Base-by-base conservation (phyloP, 2,329 filamentous ascomycete genomes). In the Ampelomyces quisqualis region DNA sequence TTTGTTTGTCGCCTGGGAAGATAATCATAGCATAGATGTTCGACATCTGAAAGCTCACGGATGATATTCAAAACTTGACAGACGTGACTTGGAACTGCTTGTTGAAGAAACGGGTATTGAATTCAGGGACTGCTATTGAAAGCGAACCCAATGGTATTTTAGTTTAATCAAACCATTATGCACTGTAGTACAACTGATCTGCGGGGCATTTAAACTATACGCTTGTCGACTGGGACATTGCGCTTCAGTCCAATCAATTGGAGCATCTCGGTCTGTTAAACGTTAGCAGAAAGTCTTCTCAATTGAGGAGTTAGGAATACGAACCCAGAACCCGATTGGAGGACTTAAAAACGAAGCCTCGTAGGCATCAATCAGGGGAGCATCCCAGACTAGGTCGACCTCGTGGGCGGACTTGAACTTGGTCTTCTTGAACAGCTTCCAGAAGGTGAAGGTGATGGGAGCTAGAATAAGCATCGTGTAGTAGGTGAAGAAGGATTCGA, bases 361-460 rank as follows among this genome's bases (percentile, higher is more conserved):
- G 38, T 69, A 68, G 5, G 62, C 62, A 43, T 70, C 67, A 37
- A 70, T 66, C 17, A 64, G 53, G 20, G 71, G 65, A 21, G 69
- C 62, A 7, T 73, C 70, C 53, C 61, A 69, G 22, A 71, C 68
- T 31, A 74, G 53, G 44, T 74, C 71, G 15, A 73, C 68, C 56
- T 85, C 77, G 4, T 71, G 59, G 2, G 67, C 67, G 13, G 82
- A 70, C 36, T 78, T 69, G 43, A 49, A 57, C 44, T 73, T 74
- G 2, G 82, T 86, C 41, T 70, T 72, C 69, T 82, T 80, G 60
- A 81, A 14, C 1, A 86, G 6, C 68, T 87, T 88, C 80, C 81
- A 88, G 53, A 72, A 72, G 14, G 76, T 37, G 58, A 77, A 85
- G 19, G 81, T 66, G 23, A 79, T 58, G 13, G 65, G 66, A 14